Percentiles rank a stretch among this genome's conserved stretches.
Conservation (phyloP, 768 basidiomycete genomes). For the Candolleomyces eurysporus region DNA sequence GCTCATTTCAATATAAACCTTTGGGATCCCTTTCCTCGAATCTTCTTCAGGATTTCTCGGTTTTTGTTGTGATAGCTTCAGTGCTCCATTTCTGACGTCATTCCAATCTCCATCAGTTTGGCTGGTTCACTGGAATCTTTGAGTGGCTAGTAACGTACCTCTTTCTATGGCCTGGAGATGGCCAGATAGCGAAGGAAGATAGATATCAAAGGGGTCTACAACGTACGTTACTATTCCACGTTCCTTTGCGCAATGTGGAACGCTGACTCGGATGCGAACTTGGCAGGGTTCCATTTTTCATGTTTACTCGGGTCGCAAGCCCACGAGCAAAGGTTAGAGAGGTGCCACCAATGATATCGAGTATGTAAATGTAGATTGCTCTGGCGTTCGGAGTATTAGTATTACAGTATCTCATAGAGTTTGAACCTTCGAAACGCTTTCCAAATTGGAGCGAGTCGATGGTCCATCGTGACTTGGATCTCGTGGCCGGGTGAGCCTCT, state of each 20-base stretch:
- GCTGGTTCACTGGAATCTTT: slow-evolving; percentile 37
- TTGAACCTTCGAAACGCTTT: too few species aligned
- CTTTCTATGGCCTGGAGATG: slow-evolving; percentile 35
- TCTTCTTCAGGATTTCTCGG: background rate
- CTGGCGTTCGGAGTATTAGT: too few species aligned
- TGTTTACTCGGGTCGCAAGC: slow-evolving; percentile 26
- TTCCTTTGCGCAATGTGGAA: too few species aligned
- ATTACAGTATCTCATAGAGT: too few species aligned
- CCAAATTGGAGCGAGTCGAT: too few species aligned
- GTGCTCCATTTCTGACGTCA: background rate
- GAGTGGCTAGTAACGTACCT: slow-evolving; percentile 43
- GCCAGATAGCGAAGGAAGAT: slow-evolving; percentile 36
- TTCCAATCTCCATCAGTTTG: slow-evolving; percentile 29
- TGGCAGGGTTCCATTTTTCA: slow-evolving; percentile 35
- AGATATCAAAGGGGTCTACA: slow-evolving; percentile 38
- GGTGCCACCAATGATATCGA: background rate
- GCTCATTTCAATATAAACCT: slow-evolving; percentile 37
- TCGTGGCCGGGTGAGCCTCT: too few species aligned
- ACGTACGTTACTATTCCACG: slow-evolving; percentile 24
- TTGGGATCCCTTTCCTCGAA: slow-evolving; percentile 31
- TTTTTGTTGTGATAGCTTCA: background rate
- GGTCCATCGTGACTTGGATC: too few species aligned
- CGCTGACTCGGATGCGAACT: background rate
- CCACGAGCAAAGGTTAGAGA: slow-evolving; percentile 7
- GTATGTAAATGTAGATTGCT: too few species aligned